Base-by-base conservation (phyloP, 495 filamentous ascomycete genomes). In the Penicillium flavigenum region DNA sequence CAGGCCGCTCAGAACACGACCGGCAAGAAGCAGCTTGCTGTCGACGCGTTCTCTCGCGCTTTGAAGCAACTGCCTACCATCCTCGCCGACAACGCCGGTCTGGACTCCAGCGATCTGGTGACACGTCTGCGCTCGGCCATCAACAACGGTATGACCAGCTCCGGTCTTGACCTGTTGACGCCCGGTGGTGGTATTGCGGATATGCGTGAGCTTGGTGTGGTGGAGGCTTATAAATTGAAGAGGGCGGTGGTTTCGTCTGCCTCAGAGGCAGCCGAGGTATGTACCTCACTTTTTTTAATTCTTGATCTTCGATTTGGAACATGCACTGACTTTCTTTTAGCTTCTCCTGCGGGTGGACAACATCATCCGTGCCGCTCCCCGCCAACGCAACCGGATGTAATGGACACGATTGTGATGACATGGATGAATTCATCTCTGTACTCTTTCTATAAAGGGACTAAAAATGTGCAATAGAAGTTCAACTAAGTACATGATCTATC, bases 191-290 rank as follows among this genome's bases (percentile, higher is more conserved):
- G 91, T 36, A 92, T 98, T 70, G 83, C 92, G 7, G 93, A 98
- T 69, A 98, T 98, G 94, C 83, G 92, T 44, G 90, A 98, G 66
- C 72, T 95, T 53, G 95, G 94, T 22, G 92, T 98, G n/a, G 88
- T 98, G 67, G 94, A 98, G 77, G 96, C 91, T 67, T 98, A 97
- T 80, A 98, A 98, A 80, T 76, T 98, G 70, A 98, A 98, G 83
- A 88, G 87, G 71, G 94, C 94, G 14, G 94, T 98, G 55, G 94
- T 98, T 36, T 90, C 86, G 24, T 96, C 91, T 54, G 94, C 94
- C 12, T 92, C 89, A 22, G 94, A 98, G 76, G 94, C 94, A 34
- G 93, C 94, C 54, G 95, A 98, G 83, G 92, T 96, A 80, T 66
- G 22, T 56, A 17, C 26, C 3, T 9, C 48, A 51, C 19, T 38